Conservation (phyloP, 1,139 yeast genomes). For the Yamadazyma kanchanaburiensis region DNA sequence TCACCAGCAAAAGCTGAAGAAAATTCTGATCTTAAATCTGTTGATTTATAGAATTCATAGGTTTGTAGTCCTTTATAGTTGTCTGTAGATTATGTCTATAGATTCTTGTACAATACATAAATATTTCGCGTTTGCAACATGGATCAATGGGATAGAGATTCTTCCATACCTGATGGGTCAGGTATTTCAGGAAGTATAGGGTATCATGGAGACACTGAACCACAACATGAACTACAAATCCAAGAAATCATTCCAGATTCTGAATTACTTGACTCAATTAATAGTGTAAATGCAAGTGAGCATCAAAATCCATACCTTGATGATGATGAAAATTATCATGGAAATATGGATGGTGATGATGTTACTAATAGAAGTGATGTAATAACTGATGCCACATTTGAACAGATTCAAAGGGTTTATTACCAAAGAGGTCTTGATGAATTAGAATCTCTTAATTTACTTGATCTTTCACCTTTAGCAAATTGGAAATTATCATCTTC, state of each 20-base stretch:
- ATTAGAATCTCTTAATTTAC: constrained; percentile 54
- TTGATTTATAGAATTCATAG: constrained; percentile 11
- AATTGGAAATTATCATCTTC: constrained; percentile 80
- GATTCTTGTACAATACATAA: neutral
- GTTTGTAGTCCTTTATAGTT: no score
- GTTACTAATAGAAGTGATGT: constrained; percentile 12
- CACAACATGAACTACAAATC: constrained; percentile 29
- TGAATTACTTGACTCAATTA: constrained; percentile 33
- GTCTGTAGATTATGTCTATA: no score
- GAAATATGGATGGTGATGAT: constrained; percentile 11
- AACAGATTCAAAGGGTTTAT: constrained; percentile 41
- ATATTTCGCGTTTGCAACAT: no score
- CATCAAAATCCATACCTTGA: constrained; percentile 12
- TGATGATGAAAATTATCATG: constrained; percentile 14
- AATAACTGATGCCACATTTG: constrained; percentile 30
- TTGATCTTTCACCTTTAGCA: constrained; percentile 79
- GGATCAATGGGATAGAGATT: constrained; percentile 3
- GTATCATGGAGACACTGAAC: constrained; percentile 3
- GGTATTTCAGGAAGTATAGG: neutral
- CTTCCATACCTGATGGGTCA: constrained; percentile 4
- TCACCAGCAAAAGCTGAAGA: constrained; percentile 7
- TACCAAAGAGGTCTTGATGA: constrained; percentile 50
- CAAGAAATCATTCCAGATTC: constrained; percentile 33
- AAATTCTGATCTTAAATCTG: constrained; percentile 9
- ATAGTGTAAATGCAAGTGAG: constrained; percentile 17